Evolutionary conservation across 2,329 filamentous ascomycete species (phyloP), one percentile per base, ranked within the genome.

Genomic region (Stenocarpella maydis): DNA sequence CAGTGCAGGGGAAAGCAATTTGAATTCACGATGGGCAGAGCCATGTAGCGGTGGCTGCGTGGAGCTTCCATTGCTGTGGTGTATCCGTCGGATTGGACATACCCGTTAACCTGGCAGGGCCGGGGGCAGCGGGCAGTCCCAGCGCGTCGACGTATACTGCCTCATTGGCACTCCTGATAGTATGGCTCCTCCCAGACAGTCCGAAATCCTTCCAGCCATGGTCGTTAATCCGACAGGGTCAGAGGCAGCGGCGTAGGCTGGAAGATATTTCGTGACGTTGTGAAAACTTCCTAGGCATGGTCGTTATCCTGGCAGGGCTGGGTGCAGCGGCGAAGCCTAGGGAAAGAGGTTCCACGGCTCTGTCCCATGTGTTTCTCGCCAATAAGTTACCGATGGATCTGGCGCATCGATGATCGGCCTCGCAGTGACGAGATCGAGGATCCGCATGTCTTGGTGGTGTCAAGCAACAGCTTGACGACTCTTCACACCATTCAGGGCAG

Each of bases 291-390:
- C 41, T 17, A 64, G 64, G 28, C 64, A 55, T 66, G 50, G 50
- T 66, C 39, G 41, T 55, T 47, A 66, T 66, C 50, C 64, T 21
- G 26, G 39, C 50, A 66, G 64, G 64, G 50, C 64, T 55, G 47
- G 47, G 47, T 52, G 47, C 34, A 52, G 43, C 28, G 43, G 58
- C 43, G 43, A 19, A 63, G 58, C 41, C 24, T 45, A 26, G 37
- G 37, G 54, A 39, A 43, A 15, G 15, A 24, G 54, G 19, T 60
- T 37, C 34, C 34, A 37, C 6, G 10, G 34, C 34, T 37, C 34
- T 37, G 34, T 37, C 34, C 53, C 53, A 58, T 39, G 53, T 58
- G 28, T 55, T 31, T 34, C 52, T 37, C 34, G 34, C 28, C 52
- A 34, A 55, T 39, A 37, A 15, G 17, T 55, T 34, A 19, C 52